Percentiles rank a stretch among this genome's conserved stretches.
These are phyloP conservation scores for Coemansia sp. DNA, from an alignment of 192 early-diverging fungal genomes.

Conservation along the genomic window DNA sequence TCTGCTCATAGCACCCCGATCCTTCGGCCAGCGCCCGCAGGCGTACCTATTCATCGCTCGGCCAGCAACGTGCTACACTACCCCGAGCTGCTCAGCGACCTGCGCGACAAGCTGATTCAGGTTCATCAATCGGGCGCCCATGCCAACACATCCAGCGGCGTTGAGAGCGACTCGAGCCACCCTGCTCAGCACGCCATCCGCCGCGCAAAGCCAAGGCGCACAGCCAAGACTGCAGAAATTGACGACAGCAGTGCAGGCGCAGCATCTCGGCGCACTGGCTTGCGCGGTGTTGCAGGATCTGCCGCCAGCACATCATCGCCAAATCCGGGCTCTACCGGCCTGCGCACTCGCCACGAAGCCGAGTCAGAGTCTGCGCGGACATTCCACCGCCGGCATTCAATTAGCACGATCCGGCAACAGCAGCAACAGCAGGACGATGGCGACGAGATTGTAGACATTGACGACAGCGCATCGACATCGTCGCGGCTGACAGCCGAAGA, in stretches of 20 bases:
- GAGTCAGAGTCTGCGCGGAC: conserved; percentile 1
- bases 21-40: conserved; percentile 21
- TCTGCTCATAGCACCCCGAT: conserved; percentile 44
- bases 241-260: conserved; percentile 9
- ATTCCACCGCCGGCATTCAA: conserved; percentile 52
- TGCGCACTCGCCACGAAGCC: conserved; percentile 10
- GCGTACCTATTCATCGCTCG: conserved; percentile 45
- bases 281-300: conserved; percentile 24
- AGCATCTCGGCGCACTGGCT: conserved; percentile 28
- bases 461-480: conserved; percentile 20
- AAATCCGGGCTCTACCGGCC: conserved; percentile 10
- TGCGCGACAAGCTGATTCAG: conserved; percentile 53
- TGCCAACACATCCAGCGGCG: conserved; percentile 33
- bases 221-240: conserved; percentile 8
- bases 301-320: conserved; percentile 21
- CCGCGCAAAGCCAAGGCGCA: conserved; percentile 35
- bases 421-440: conserved; percentile 18
- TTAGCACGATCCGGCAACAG: conserved; percentile 37
- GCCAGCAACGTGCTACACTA: conserved; percentile 57
- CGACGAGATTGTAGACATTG: conserved; percentile 37
- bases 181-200: conserved; percentile 3
- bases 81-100: conserved; percentile 53
- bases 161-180: conserved; percentile 41
- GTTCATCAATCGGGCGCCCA: conserved; percentile 32
- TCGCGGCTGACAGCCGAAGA: background rate